Conservation (phyloP, 2,329 filamentous ascomycete species). For the Pseudomassariella vexata region DNA sequence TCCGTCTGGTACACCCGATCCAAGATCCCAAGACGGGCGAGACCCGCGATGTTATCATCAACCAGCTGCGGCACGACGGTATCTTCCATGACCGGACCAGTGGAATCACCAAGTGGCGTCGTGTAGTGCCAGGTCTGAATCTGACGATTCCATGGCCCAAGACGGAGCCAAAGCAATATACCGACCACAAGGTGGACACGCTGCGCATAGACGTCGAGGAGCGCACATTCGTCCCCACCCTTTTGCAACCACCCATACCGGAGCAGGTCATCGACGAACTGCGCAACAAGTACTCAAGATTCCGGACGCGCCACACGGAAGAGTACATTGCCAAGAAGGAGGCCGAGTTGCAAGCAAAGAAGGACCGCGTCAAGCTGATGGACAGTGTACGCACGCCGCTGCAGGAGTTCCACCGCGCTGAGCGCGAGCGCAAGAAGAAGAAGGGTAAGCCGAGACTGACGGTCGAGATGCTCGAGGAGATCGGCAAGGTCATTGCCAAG, state of each 20-base stretch:
- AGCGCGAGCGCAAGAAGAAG: slow-evolving; percentile 43
- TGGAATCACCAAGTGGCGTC: slow-evolving; percentile 42
- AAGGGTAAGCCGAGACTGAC: slow-evolving; percentile 51
- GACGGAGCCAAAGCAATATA: slow-evolving; percentile 38
- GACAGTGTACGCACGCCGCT: slow-evolving; percentile 44
- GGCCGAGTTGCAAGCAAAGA: slow-evolving; percentile 45
- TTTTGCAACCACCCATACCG: slow-evolving; percentile 75
- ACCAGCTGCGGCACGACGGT: slow-evolving; percentile 54
- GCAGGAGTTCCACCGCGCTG: slow-evolving; percentile 53
- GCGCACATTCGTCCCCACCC: slow-evolving; percentile 69
- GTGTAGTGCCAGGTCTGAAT: slow-evolving; percentile 66
- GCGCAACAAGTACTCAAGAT: slow-evolving; percentile 73
- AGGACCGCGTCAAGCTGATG: slow-evolving; percentile 32
- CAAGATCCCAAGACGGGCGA: slow-evolving; percentile 58
- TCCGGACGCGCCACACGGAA: slow-evolving; percentile 73
- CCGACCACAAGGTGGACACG: slow-evolving; percentile 64
- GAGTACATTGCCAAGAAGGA: slow-evolving; percentile 65
- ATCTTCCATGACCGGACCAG: slow-evolving; percentile 45
- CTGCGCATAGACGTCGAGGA: slow-evolving; percentile 69
- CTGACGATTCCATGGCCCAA: slow-evolving; percentile 73
- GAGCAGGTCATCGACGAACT: slow-evolving; percentile 76
- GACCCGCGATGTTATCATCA: slow-evolving; percentile 70
- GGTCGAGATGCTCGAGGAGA: slow-evolving; percentile 54
- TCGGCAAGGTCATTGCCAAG: slow-evolving; percentile 55
- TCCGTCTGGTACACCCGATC: slow-evolving; percentile 78